Percentiles rank a stretch among this genome's conserved stretches.
Conservation (phyloP, 352 stramenopile genomes). For the Phytophthora parvispora region DNA sequence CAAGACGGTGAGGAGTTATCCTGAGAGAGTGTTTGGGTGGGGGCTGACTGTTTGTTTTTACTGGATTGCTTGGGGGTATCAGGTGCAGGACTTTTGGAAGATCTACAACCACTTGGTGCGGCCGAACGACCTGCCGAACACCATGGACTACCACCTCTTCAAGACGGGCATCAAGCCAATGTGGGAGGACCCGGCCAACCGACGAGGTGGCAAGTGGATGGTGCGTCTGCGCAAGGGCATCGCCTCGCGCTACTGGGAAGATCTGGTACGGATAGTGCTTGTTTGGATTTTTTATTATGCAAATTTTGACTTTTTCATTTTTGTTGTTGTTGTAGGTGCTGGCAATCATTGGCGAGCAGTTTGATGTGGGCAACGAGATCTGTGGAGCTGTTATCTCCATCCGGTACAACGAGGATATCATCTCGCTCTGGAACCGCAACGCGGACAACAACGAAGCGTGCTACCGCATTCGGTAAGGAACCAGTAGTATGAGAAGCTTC, state of each 20-base stretch:
- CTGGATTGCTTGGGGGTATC: background rate
- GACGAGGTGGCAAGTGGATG: conserved; percentile 95
- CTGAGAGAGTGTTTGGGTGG: background rate
- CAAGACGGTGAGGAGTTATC: conserved; percentile 73
- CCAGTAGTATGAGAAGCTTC: too few species aligned
- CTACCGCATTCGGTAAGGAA: conserved; percentile 78
- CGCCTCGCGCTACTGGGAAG: conserved; percentile 93
- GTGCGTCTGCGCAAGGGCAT: conserved; percentile 94
- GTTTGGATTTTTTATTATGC: background rate
- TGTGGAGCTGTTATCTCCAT: conserved; percentile 93
- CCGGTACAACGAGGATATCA: conserved; percentile 95
- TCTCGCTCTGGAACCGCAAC: conserved; percentile 96
- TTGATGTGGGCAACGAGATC: conserved; percentile 95
- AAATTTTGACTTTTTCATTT: conserved; percentile 7
- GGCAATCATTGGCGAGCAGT: conserved; percentile 95
- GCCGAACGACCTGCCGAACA: conserved; percentile 92
- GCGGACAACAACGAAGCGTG: conserved; percentile 93
- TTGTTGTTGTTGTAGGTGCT: conserved; percentile 61
- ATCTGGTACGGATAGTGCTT: conserved; percentile 65
- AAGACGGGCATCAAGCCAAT: conserved; percentile 96
- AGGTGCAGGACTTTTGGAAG: conserved; percentile 95
- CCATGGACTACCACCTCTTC: conserved; percentile 95
- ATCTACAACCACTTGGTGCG: conserved; percentile 95
- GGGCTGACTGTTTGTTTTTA: background rate
- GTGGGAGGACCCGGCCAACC: conserved; percentile 94